Base-by-base conservation (phyloP, 148 eudicot species). In the Drosera capensis region DNA sequence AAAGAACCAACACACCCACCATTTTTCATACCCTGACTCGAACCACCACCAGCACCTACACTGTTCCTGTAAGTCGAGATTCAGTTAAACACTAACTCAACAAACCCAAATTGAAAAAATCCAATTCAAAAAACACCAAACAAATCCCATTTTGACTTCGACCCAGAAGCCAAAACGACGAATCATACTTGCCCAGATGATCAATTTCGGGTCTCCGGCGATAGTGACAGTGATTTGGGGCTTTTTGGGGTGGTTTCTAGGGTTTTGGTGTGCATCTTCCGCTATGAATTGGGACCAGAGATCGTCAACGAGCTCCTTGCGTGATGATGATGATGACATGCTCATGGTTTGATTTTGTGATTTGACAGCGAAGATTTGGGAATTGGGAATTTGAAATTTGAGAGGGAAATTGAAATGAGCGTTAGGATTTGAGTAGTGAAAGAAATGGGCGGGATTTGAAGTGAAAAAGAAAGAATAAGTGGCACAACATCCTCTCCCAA, bases 1-100 rank as follows among this genome's bases (percentile, higher is more conserved):
- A 67, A 75, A n/a, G 79, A 61, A 59, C 85, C 82, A 55, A 67
- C 55, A 38, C 94, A 66, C 53, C 34, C 65, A 48, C 52, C 63
- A 19, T 63, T 48, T 36, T 23, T 57, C 28, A 31, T 25, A 48
- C 48, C 58, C 5, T 59, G 40, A 57, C 56, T 71, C 40, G 73
- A 67, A 22, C 52, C 46, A 40, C 67, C 61, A 63, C 69, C 73
- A 63, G 31, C 43, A 56, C 15, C 6, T n/a, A n/a, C n/a, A n/a
- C n/a, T n/a, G n/a, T n/a, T n/a, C n/a, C n/a, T n/a, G n/a, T n/a
- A n/a, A n/a, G n/a, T n/a, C n/a, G n/a, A n/a, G n/a, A n/a, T n/a
- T n/a, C n/a, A n/a, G n/a, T n/a, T n/a, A n/a, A n/a, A n/a, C n/a
- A 20, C 38, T 40, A 37, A 46, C 42, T 16, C 36, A 4, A 23